These are phyloP conservation scores for Colletotrichum tropicicola DNA, from an alignment of 2,329 filamentous ascomycete species.

Conservation along the genomic window DNA sequence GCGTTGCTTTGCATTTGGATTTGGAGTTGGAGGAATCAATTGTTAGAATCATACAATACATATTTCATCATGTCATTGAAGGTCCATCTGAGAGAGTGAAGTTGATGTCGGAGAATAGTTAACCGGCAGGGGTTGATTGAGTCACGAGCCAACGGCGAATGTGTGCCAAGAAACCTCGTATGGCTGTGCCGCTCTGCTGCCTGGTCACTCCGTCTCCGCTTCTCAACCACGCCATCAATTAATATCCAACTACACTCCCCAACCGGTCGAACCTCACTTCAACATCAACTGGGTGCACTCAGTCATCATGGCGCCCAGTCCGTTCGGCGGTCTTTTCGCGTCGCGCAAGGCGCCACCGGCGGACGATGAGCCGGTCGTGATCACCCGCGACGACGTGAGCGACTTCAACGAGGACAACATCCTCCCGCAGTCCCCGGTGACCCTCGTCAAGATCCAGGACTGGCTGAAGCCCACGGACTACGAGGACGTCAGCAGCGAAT, in stretches of 20 bases:
- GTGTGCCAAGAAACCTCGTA: no score
- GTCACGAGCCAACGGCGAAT: no score
- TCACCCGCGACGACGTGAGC: neutral
- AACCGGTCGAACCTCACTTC: no score
- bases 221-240: no score
- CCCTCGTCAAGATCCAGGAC: neutral
- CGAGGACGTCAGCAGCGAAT: slow-evolving; percentile 34
- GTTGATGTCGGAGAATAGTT: no score
- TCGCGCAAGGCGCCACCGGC: neutral
- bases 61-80: neutral
- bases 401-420: slow-evolving; percentile 14
- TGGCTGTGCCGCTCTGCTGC: no score
- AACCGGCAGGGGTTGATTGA: no score
- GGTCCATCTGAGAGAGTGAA: no score
- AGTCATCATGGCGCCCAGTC: neutral
- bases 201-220: no score
- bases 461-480: slow-evolving; percentile 34
- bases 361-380: neutral
- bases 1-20: slow-evolving; percentile 5
- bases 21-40: neutral
- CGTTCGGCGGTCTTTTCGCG: neutral
- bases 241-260: no score
- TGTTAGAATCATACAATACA: neutral
- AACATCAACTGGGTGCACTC: no score
- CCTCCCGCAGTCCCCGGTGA: neutral